Evolutionary conservation across 2,329 filamentous ascomycete genomes (phyloP), one percentile per base, ranked within the genome.

Genomic region (Aspergillus luchuensis): DNA sequence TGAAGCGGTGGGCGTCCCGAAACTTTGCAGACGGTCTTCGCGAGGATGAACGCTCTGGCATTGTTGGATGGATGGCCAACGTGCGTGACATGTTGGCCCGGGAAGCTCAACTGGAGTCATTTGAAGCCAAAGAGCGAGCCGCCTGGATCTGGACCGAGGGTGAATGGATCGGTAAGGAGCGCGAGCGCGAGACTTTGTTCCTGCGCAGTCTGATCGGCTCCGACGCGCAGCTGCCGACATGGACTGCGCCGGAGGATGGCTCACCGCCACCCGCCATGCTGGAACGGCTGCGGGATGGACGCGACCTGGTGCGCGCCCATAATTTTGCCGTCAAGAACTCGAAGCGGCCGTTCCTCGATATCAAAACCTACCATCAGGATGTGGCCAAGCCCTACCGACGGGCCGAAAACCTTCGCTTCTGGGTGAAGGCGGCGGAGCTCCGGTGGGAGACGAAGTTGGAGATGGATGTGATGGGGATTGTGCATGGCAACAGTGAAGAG

Each of bases 361-460:
- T 99, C 72, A 92, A 91, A 59, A 85, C 85, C 8, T 97, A 90
- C 76, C 95, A 98, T 75, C 89, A 88, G n/a, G 92, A 99, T 75
- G 94, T 95, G 8, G 89, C 87, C 62, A 98, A 98, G 78, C 95
- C 95, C 0, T 99, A 99, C 75, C 89, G 95, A 52, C 89, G 89
- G 64, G 92, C 93, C 3, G 95, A 99, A 69, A 99, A 99, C 74
- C 83, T 99, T 63, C 87, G 92, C 43, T 99, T 90, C 81, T 99
- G 95, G 94, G 86, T 91, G 77, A 99, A 99, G 80, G 95, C 94
- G 1, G 92, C 93, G 7, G 93, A 99, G 79, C 82, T 98, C 60
- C 87, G 95, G 58, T 99, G 94, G 89, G 95, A 98, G 77, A 86
- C 93, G 41, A 85, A 90, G 67, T 82, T 98, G 55, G 86, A 89